phyloP scores from a whole-genome alignment of 305 asterid species.

The Fraxinus albicans region DNA sequence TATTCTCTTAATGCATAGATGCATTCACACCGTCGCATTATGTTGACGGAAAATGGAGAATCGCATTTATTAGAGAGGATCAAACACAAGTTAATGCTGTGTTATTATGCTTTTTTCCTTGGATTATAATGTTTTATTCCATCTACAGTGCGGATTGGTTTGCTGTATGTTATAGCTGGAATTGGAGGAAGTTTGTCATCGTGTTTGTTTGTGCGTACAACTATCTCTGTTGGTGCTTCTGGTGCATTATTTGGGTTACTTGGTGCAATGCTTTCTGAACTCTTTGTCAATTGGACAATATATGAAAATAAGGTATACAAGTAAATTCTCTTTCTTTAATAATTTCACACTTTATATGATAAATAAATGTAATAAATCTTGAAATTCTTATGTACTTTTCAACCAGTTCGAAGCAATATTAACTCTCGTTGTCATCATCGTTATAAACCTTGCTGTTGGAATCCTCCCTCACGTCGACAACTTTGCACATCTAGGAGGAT shows the following conservation, averaged over 20 bases:
- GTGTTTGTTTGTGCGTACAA: conserved; percentile 53
- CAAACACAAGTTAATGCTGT: neutral
- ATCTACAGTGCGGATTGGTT: conserved; percentile 65
- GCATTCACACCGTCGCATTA: too few relatives aligned
- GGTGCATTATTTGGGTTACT: conserved; percentile 91
- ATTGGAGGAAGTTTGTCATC: conserved; percentile 85
- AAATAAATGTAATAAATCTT: neutral
- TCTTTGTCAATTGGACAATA: conserved; percentile 77
- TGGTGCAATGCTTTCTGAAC: conserved; percentile 93
- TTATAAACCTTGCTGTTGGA: conserved; percentile 85
- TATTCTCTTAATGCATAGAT: too few relatives aligned
- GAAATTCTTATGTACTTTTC: neutral
- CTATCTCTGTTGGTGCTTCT: conserved; percentile 92
- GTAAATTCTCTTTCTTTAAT: neutral
- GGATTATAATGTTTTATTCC: neutral
- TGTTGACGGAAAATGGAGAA: neutral
- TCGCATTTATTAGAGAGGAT: neutral
- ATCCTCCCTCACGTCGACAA: conserved; percentile 93
- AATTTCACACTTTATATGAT: neutral
- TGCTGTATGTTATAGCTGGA: conserved; percentile 64
- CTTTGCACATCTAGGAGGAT: conserved; percentile 96
- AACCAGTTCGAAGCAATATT: conserved; percentile 57
- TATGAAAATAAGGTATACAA: conserved; percentile 72
- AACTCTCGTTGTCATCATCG: conserved; percentile 60
- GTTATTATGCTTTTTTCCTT: neutral